Evolutionary conservation across 1,139 yeast genomes (phyloP).

Genomic region (Saccharomyces hybrid): DNA sequence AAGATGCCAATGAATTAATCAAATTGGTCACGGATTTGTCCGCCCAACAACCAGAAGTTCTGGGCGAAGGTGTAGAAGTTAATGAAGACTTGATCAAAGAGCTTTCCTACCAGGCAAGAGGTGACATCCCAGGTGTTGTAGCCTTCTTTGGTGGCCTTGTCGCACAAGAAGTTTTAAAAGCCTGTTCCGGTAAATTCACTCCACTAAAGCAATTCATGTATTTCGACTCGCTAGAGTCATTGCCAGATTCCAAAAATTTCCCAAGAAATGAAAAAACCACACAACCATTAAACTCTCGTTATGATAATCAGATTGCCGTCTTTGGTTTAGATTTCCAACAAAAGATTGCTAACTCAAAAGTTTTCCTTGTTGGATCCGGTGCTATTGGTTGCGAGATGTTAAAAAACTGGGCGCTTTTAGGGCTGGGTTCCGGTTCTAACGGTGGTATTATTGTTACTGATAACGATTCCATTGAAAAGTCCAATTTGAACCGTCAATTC

Average conservation of each 20-base stretch:
- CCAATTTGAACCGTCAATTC: constrained; percentile 92
- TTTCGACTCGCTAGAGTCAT: constrained; percentile 87
- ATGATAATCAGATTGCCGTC: constrained; percentile 90
- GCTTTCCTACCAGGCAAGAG: constrained; percentile 77
- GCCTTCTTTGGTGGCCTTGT: constrained; percentile 92
- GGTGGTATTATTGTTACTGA: constrained; percentile 87
- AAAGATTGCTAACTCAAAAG: constrained; percentile 63
- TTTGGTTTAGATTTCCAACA: constrained; percentile 78
- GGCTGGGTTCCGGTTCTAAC: constrained; percentile 83
- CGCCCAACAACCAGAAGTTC: constrained; percentile 49
- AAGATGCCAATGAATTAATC: constrained; percentile 65
- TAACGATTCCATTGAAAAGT: constrained; percentile 90
- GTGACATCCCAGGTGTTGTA: constrained; percentile 84
- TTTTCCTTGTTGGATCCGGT: constrained; percentile 94
- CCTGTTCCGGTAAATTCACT: constrained; percentile 86
- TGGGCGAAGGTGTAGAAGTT: constrained; percentile 47
- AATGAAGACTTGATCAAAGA: constrained; percentile 63
- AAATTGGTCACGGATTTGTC: constrained; percentile 56
- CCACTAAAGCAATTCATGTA: constrained; percentile 92
- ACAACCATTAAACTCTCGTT: constrained; percentile 70
- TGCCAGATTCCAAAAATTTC: constrained; percentile 55
- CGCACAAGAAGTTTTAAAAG: constrained; percentile 95
- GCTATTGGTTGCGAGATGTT: constrained; percentile 99
- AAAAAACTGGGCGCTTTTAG: constrained; percentile 97
- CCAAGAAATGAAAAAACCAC: constrained; percentile 67